A percentile compares a stretch with the other conserved stretches of the same genome.
phyloP scores from a whole-genome alignment of 768 basidiomycete species.

The Filobasidium floriforme region DNA sequence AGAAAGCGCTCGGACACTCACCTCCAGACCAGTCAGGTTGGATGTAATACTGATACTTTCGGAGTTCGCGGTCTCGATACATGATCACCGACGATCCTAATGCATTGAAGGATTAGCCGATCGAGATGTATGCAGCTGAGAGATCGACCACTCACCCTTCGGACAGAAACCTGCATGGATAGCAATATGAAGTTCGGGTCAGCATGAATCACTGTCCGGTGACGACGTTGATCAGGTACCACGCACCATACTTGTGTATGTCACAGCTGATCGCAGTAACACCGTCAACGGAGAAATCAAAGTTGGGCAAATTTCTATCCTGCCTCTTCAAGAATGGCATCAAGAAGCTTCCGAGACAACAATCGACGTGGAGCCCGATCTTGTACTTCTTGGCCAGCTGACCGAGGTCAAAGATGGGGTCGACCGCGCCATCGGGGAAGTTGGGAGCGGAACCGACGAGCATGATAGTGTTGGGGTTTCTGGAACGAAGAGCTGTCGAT shows the following conservation, averaged over 20 bases:
- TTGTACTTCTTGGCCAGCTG: constrained; percentile 65
- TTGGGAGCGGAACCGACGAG: constrained; percentile 71
- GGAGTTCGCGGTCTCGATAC: constrained; percentile 72
- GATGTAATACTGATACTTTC: constrained; percentile 78
- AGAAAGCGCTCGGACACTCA: constrained; percentile 25
- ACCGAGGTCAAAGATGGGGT: constrained; percentile 72
- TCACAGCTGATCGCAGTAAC: constrained; percentile 95
- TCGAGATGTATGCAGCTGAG: not conserved
- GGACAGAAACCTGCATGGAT: constrained; percentile 65
- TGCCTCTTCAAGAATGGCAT: constrained; percentile 75
- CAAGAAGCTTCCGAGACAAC: constrained; percentile 88
- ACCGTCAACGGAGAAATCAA: constrained; percentile 84
- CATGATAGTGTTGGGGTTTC: constrained; percentile 83
- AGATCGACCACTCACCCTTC: constrained; percentile 53
- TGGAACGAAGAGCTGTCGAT: constrained; percentile 35
- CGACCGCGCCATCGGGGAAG: constrained; percentile 50
- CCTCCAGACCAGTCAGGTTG: constrained; percentile 69
- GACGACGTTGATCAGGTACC: no score
- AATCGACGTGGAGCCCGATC: constrained; percentile 86
- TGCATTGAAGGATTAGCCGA: constrained; percentile 2
- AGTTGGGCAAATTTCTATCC: constrained; percentile 52
- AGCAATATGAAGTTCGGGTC: not conserved
- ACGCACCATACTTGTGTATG: constrained; percentile 69
- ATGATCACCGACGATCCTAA: constrained; percentile 87
- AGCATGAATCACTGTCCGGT: constrained; percentile 9